Evolutionary conservation across 2,329 filamentous ascomycete species (phyloP), one percentile per base, ranked within the genome.

Genomic region (Aspergillus fischeri): DNA sequence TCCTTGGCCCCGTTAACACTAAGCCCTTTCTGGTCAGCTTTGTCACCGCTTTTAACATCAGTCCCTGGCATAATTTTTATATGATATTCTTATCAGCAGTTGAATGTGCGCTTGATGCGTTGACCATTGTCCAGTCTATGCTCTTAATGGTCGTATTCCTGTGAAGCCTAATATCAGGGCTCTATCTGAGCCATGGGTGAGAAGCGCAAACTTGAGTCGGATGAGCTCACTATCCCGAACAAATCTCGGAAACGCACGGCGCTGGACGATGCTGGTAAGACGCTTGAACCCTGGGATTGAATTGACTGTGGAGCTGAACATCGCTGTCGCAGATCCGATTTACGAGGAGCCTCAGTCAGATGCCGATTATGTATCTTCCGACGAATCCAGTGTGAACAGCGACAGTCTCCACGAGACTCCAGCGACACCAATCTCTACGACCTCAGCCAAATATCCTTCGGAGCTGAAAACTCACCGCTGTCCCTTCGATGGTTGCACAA

Each of bases 391-490:
- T 29, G 42, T 63, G 1, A 62, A 67, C 10, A 68, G 69, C 32
- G 66, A 72, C 48, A 68, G 67, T 45, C 63, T 72, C 48, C 67
- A 73, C n/a, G 73, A 78, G 44, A 83, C 81, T 1, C 80, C 81
- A 8, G 65, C 76, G 21, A 83, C 81, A 3, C 79, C 81, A 7
- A 70, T 77, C 55, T 83, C 81, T 3, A 80, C 83, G 3, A 75
- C 77, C 11, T 75, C 75, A 25, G 70, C 71, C 32, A 75, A 65
- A 62, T 77, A 75, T 60, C 87, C 87, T 3, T 90, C 86, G 45
- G 90, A 85, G 70, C 80, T 86, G 57, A 96, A 95, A 78, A 92
- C 85, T 4, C 87, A 92, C 62, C 78, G 80, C 54, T 97, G 93
- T 75, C 86, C 88, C 0, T 87, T 85, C 71, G 83, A 87, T 10